Evolutionary conservation across 441 rosid genomes (phyloP).

Genomic region (Rhodomyrtus psidioides): DNA sequence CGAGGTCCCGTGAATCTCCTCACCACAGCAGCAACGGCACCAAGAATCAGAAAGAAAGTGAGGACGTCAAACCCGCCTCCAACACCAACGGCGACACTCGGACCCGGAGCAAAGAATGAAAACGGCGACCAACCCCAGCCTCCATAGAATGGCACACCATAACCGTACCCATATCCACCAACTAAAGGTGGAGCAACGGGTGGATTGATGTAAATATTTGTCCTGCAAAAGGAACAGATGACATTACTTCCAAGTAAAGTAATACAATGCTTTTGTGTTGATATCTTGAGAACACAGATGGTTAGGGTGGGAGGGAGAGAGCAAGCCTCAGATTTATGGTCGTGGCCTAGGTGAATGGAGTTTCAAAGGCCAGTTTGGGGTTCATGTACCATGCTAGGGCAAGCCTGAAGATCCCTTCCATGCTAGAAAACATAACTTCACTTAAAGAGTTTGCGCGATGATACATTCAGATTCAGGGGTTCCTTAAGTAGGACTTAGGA

Average conservation of each 20-base stretch:
- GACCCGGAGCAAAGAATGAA: conserved; percentile 80
- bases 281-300: not conserved
- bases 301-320: not conserved
- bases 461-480: not conserved
- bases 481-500: not conserved
- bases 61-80: conserved; percentile 80
- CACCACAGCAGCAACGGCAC: conserved; percentile 70
- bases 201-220: conserved; percentile 83
- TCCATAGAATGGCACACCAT: conserved; percentile 59
- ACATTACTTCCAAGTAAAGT: not conserved
- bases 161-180: conserved; percentile 93
- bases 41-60: conserved; percentile 59
- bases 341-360: not conserved
- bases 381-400: not conserved
- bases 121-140: conserved; percentile 96
- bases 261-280: not conserved
- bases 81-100: conserved; percentile 60
- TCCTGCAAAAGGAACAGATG: conserved; percentile 31
- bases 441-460: not conserved
- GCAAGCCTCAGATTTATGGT: not conserved
- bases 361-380: not conserved
- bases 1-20: conserved; percentile 52
- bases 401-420: not conserved
- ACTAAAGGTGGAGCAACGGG: conserved; percentile 75
- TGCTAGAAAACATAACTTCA: not conserved